phyloP scores from a whole-genome alignment of 768 basidiomycete genomes.

The Boletus rubescentipes region DNA sequence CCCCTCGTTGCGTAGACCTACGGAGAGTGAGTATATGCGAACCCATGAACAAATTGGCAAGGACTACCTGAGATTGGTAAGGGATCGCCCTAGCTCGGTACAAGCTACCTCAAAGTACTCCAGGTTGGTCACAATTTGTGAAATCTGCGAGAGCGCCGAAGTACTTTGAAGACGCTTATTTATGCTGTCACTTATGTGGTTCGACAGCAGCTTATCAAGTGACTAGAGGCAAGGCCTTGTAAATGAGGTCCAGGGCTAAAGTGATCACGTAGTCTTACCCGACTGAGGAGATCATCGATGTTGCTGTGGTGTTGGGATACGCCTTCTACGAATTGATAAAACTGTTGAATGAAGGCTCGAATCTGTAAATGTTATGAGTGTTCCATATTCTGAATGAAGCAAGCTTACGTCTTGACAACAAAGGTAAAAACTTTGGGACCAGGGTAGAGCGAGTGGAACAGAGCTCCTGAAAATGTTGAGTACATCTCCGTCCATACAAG shows the following conservation, averaged over 20 bases:
- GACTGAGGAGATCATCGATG: slow-evolving; percentile 88
- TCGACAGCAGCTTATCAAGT: slow-evolving; percentile 77
- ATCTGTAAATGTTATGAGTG: slow-evolving; percentile 48
- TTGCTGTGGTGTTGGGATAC: slow-evolving; percentile 89
- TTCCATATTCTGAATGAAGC: background rate
- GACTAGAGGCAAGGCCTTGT: slow-evolving; percentile 49
- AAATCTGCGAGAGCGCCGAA: slow-evolving; percentile 83
- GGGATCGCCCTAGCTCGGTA: slow-evolving; percentile 77
- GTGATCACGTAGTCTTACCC: slow-evolving; percentile 45
- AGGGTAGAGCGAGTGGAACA: slow-evolving; percentile 77
- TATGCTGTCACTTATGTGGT: slow-evolving; percentile 75
- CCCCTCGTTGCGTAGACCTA: slow-evolving; percentile 83
- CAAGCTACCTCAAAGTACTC: slow-evolving; percentile 90
- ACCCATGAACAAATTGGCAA: background rate
- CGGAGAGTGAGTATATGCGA: slow-evolving; percentile 6
- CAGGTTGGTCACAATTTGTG: slow-evolving; percentile 89
- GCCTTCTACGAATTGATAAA: slow-evolving; percentile 95
- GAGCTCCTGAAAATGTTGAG: slow-evolving; percentile 44
- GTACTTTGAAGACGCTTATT: slow-evolving; percentile 70
- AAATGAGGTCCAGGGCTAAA: background rate
- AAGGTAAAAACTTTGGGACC: slow-evolving; percentile 94
- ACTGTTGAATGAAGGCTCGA: slow-evolving; percentile 87
- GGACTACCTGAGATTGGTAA: slow-evolving; percentile 75
- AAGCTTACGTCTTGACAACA: slow-evolving; percentile 82
- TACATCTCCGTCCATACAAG: background rate